Percentiles rank a stretch among this genome's conserved stretches.
Conservation (phyloP, 2,329 filamentous ascomycete genomes). For the Karstenula rhodostoma region DNA sequence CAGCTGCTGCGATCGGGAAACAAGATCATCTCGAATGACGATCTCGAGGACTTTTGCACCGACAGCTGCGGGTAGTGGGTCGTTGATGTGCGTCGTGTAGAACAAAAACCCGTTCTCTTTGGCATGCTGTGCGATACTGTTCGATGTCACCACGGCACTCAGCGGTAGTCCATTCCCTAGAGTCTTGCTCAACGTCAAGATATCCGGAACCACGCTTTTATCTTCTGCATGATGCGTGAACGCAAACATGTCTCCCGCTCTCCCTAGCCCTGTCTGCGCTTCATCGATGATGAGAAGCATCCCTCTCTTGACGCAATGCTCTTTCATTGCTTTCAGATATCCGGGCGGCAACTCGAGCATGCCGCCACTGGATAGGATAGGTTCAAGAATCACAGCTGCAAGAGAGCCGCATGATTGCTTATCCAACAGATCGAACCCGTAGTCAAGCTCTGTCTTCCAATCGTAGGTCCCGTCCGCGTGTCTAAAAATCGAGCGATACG, state of each 20-base stretch:
- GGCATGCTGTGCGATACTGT: constrained; percentile 60
- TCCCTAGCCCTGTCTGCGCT: constrained; percentile 47
- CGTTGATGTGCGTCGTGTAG: constrained; percentile 70
- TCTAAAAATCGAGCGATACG: constrained; percentile 69
- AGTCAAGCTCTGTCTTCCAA: constrained; percentile 71
- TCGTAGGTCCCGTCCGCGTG: constrained; percentile 68
- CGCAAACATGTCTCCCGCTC: constrained; percentile 62
- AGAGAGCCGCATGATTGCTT: constrained; percentile 67
- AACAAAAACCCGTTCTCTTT: constrained; percentile 62
- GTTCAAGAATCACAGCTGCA: constrained; percentile 70
- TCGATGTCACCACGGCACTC: constrained; percentile 64
- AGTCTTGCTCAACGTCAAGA: constrained; percentile 68
- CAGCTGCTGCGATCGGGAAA: constrained; percentile 54
- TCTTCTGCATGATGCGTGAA: constrained; percentile 59
- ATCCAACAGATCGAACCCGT: constrained; percentile 69
- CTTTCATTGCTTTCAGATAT: constrained; percentile 65
- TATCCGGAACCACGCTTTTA: constrained; percentile 55
- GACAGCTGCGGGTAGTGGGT: constrained; percentile 67
- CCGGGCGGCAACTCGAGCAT: constrained; percentile 67
- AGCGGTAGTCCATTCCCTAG: constrained; percentile 68
- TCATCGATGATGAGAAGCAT: constrained; percentile 51
- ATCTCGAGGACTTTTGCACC: constrained; percentile 70
- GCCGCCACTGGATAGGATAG: constrained; percentile 66
- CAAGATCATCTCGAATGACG: constrained; percentile 64
- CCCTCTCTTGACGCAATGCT: constrained; percentile 43